Base-by-base conservation (phyloP, 352 stramenopile species). In the Phytophthora tentaculata region DNA sequence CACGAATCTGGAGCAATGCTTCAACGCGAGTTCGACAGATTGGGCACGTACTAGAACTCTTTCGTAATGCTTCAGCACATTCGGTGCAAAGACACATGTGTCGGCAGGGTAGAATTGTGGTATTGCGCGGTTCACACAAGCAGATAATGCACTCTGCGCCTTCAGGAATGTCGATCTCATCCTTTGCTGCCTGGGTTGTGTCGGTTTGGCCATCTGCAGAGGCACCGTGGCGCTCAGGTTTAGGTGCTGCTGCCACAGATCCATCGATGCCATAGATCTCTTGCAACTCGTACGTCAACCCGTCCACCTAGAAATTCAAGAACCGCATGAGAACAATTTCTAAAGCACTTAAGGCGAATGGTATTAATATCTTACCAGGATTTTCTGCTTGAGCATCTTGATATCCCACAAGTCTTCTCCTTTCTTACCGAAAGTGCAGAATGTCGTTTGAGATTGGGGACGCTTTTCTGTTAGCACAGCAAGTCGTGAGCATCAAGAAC, bases 251-350 rank as follows among this genome's bases (percentile, higher is more conserved):
- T 16, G 84, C 74, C 0, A 93, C 71, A 6, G 81, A 80, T 16
- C 84, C 88, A 56, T 95, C 85, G 50, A 96, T 94, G 29, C 88
- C 88, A 60, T 96, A 96, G 56, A 96, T 94, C 70, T 96, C 88
- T 71, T 95, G 88, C 20, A 96, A 72, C 64, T 96, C 86, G 71
- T 96, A 96, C 7, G 86, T 93, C 60, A 93, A 53, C 2, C 82
- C 84, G 19, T 93, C 77, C 19, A 90, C 76, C 76, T 87, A 65
- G 5, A 32, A 8, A 32, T 32, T 32, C 28, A 32, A 32, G 5
- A 32, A 32, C 5, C 28, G 28, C n/a, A n/a, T 32, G 28, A 32
- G 28, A 8, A 32, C 5, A 5, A 32, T 32, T 32, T 32, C 28
- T 32, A 32, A 32, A 32, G 28, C 9, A 8, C 5, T n/a, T 5